Conservation (phyloP, 2,329 filamentous ascomycete genomes). For the Venturia nashicola region DNA sequence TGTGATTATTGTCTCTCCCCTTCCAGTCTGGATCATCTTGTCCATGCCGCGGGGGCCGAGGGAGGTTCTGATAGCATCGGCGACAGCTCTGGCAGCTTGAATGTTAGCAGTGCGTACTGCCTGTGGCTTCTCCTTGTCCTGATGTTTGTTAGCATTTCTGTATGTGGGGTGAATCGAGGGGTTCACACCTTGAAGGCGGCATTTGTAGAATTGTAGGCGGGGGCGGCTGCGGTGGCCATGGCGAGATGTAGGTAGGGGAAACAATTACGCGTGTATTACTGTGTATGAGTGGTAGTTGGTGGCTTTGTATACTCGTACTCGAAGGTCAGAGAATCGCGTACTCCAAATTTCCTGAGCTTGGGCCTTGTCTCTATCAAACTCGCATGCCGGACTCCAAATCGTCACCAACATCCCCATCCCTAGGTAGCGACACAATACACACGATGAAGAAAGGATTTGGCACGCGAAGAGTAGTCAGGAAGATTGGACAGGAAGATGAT, state of each 20-base stretch:
- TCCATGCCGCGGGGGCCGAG: slow-evolving; percentile 96
- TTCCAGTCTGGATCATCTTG: slow-evolving; percentile 97
- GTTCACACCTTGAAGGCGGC: slow-evolving; percentile 50
- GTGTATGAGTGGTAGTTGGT: neutral
- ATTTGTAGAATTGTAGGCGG: slow-evolving; percentile 31
- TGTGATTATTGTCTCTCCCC: slow-evolving; percentile 96
- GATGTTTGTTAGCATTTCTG: slow-evolving; percentile 26
- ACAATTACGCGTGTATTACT: neutral
- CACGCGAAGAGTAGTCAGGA: slow-evolving; percentile 56
- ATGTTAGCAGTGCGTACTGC: slow-evolving; percentile 95
- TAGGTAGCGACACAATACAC: neutral
- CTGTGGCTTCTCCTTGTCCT: slow-evolving; percentile 95
- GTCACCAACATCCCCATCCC: neutral
- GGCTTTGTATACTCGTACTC: neutral
- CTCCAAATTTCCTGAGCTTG: neutral
- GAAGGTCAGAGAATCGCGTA: neutral
- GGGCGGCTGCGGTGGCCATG: slow-evolving; percentile 2
- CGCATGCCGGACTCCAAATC: neutral
- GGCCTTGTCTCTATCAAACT: neutral
- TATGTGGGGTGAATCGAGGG: neutral
- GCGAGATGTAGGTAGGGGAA: neutral
- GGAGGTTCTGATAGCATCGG: slow-evolving; percentile 94
- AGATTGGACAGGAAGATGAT: slow-evolving; percentile 62
- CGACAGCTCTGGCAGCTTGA: slow-evolving; percentile 90
- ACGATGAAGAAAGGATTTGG: slow-evolving; percentile 48